These are phyloP conservation scores for Sophora flavescens DNA, from an alignment of 306 rosid species.

Conservation along the genomic window DNA sequence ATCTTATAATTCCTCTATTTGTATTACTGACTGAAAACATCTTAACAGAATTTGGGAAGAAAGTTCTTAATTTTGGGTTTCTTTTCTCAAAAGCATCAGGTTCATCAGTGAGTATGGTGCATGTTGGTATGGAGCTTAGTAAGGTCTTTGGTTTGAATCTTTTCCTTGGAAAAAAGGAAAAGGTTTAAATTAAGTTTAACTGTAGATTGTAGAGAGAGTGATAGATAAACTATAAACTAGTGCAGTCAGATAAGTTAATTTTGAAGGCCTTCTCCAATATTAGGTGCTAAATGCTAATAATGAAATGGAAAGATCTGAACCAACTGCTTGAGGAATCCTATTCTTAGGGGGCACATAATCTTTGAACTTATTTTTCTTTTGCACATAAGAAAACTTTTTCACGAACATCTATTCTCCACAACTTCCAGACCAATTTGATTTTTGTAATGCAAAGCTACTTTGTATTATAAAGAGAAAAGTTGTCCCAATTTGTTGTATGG, in stretches of 20 bases:
- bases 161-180: not conserved
- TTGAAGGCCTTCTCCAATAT: not conserved
- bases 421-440: no score
- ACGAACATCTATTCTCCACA: no score
- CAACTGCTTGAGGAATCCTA: not conserved
- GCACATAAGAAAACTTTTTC: no score
- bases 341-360: not conserved
- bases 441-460: no score
- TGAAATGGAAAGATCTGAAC: not conserved
- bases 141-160: not conserved
- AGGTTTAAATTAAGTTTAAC: not conserved
- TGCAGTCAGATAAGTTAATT: not conserved
- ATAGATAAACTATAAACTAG: not conserved
- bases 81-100: not conserved
- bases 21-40: conserved; percentile 3
- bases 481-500: no score
- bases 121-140: not conserved
- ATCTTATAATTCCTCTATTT: not conserved
- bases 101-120: not conserved
- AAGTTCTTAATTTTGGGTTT: not conserved
- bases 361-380: not conserved
- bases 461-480: no score
- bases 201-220: not conserved
- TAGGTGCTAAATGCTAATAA: not conserved
- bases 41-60: not conserved